Conservation (phyloP, 75 land plant species). For the Sequoia sempervirens region DNA sequence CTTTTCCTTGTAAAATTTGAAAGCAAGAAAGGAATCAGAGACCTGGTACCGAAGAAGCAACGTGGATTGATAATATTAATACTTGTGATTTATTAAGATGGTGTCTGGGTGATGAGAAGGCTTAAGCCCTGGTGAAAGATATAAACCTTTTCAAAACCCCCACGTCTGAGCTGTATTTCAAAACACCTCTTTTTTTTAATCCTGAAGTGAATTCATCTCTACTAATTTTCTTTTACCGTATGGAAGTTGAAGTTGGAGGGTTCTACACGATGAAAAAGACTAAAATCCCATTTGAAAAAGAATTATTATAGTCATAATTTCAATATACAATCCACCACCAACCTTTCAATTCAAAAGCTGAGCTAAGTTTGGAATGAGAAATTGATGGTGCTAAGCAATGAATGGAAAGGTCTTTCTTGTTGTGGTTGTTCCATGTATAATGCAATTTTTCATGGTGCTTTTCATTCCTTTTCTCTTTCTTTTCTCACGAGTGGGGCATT, state of each 20-base stretch:
- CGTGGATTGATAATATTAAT: not conserved
- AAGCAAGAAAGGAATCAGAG: not conserved
- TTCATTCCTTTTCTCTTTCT: not conserved
- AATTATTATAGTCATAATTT: too few species aligned
- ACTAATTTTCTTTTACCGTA: not conserved
- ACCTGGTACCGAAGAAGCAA: not conserved
- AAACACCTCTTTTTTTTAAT: not conserved
- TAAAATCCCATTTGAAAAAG: not conserved
- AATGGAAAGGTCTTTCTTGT: not conserved
- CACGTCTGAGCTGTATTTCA: not conserved
- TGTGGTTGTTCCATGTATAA: not conserved
- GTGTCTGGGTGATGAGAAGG: not conserved
- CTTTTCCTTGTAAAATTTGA: too few species aligned
- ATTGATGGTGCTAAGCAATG: not conserved
- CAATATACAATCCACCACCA: not conserved
- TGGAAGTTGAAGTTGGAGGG: not conserved
- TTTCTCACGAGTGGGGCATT: not conserved
- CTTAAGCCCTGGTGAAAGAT: not conserved
- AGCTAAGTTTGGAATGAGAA: not conserved
- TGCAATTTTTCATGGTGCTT: not conserved
- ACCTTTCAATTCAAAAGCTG: not conserved
- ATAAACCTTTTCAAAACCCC: not conserved
- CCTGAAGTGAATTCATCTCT: not conserved
- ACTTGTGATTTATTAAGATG: too few species aligned
- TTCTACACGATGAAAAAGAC: not conserved